Evolutionary conservation across 495 filamentous ascomycete species (phyloP), one percentile per base, ranked within the genome.

Genomic region (Sphaerosporella brunnea): DNA sequence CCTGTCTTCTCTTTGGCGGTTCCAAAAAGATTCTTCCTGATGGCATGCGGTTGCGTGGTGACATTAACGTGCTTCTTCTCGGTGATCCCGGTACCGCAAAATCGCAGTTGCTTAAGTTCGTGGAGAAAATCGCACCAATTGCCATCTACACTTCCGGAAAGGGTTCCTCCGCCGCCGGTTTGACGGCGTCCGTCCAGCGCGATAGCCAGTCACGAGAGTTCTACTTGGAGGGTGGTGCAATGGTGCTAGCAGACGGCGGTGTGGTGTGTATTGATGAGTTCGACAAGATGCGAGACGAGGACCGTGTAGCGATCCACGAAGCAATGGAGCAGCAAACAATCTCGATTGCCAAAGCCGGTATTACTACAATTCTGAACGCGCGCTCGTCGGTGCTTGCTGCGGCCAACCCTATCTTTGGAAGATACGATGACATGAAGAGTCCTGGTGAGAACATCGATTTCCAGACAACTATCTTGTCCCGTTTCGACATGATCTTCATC

Each of bases 321-420:
- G 92, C 92, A 49, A 99, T 99, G 92, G 92, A 99, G 60, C 92
- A 99, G 65, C 92, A 99, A 65, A 99, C 92, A 4, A 99, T 99
- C 49, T 99, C 92, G 8, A 96, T 99, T 57, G 92, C 92, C 52
- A 99, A 99, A 65, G 92, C 92, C 3, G 92, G 92, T 58, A 96
- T 99, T 57, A 99, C 92, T 13, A 99, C 92, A 1, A 96, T 99
- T 51, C 73, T 99, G 20, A 99, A 99, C 62, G 86, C 92, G 1
- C 70, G 92, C 45, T 96, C 92, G 0, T 93, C 84, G 1, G 92
- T 99, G 2, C 72, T 99, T 18, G 92, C 92, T 5, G 92, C 92
- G 5, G 92, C 92, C 19, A 99, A 99, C 64, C 92, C 92, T 13
- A 83, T 96, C 50, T 99, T 96, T 55, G 92, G 92, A 26, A 78